These are phyloP conservation scores for Pestalotiopsis sp. DNA, from an alignment of 2,329 filamentous ascomycete genomes.

Conservation along the genomic window DNA sequence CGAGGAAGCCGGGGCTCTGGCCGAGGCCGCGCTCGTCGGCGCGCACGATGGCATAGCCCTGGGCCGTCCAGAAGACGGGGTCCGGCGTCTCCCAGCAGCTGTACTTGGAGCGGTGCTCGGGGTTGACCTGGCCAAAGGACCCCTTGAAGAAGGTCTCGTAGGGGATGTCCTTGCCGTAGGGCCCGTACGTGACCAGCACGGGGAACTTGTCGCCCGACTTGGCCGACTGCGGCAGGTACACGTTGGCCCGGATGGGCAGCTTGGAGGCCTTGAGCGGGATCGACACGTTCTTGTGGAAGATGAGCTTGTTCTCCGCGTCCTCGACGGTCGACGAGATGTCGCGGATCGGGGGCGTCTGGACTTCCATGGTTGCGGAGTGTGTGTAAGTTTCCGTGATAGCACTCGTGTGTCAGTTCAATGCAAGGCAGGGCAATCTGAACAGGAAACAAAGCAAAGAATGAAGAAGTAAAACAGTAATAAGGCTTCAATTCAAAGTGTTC, in stretches of 20 bases:
- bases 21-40: constrained; percentile 53
- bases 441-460: not conserved
- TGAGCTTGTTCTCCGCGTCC: constrained; percentile 29
- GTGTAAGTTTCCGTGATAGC: not conserved
- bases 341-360: constrained; percentile 21
- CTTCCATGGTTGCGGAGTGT: constrained; percentile 17
- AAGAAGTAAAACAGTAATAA: not conserved
- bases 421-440: not conserved
- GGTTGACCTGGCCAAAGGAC: constrained; percentile 52
- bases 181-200: constrained; percentile 71
- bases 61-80: constrained; percentile 55
- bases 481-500: not conserved
- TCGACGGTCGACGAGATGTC: constrained; percentile 20
- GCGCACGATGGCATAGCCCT: constrained; percentile 58
- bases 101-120: constrained; percentile 54
- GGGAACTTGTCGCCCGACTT: constrained; percentile 45
- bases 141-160: constrained; percentile 51
- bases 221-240: constrained; percentile 36
- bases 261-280: constrained; percentile 32
- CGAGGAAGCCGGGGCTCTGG: constrained; percentile 48
- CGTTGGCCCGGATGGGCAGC: constrained; percentile 38
- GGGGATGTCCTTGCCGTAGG: constrained; percentile 73
- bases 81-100: constrained; percentile 64
- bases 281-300: constrained; percentile 35
- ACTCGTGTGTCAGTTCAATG: not conserved